Base-by-base conservation (phyloP, 768 basidiomycete genomes). In the Mycena kentingensis region DNA sequence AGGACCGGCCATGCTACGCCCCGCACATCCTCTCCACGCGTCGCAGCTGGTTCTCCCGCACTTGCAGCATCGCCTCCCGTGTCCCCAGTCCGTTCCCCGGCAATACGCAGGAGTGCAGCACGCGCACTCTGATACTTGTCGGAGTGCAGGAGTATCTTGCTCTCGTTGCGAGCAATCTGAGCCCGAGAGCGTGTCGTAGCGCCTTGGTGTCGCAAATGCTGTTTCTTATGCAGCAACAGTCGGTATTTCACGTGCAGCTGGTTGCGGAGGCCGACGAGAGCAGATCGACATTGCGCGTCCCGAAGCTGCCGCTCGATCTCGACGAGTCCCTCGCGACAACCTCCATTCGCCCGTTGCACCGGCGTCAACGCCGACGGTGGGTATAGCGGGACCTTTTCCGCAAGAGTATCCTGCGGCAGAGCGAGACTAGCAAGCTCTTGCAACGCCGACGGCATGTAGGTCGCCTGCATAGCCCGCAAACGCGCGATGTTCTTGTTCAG, bases 151-250 rank as follows among this genome's bases (percentile, higher is more conserved):
- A 46, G 44, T 8, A 46, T 46, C 44, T 46, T 46, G 44, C 37
- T 6, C 44, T 46, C 44, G 44, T 46, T 46, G 5, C 28, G 44
- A 5, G 5, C 24, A 18, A 46, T 13, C 25, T 29, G 44, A 18
- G 26, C 31, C 13, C 44, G 24, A 12, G 44, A 28, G 44, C 44
- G 44, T 2, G 65, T 67, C 16, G 56, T 55, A 3, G 57, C 48
- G 12, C 52, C 5, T 34, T 68, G 67, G 4, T 63, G 58, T 1
- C 58, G 57, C 13, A 65, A 47, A 36, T 68, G 65, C 21, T 54
- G 55, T 57, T 63, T 53, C 24, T 63, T 60, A 52, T 57, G 63
- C 10, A 49, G 42, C 2, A 65, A 38, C 48, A 65, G 48, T 6
- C 57, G 54, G 5, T 38, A 49, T 44, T 65, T 64, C 5, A 63